A percentile compares a stretch with the other conserved stretches of the same genome.
Conservation (phyloP, 345 rosid genomes). For the Citrus inodora region DNA sequence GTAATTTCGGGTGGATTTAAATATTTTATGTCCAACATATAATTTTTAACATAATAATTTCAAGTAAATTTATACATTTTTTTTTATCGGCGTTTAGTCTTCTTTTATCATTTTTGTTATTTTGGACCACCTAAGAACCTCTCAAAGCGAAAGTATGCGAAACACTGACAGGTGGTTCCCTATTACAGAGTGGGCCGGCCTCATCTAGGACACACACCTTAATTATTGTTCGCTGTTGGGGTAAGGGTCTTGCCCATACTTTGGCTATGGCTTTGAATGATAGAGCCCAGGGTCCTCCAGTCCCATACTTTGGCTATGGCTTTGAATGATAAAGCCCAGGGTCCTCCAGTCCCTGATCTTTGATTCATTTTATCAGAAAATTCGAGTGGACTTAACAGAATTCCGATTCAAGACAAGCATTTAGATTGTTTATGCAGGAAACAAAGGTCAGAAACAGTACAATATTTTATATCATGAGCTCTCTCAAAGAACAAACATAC, state of each 20-base stretch:
- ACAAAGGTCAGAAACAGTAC: neutral
- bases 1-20: too few relatives aligned
- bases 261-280: neutral
- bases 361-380: too few relatives aligned
- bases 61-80: too few relatives aligned
- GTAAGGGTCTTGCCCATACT: neutral
- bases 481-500: neutral
- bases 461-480: conserved; percentile 1
- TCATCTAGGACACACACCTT: neutral
- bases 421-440: conserved; percentile 1
- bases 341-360: neutral
- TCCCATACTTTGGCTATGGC: neutral
- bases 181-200: neutral
- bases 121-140: neutral
- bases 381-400: neutral
- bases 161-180: neutral
- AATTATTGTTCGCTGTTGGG: neutral
- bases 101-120: too few relatives aligned
- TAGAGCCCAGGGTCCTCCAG: neutral
- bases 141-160: neutral
- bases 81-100: too few relatives aligned
- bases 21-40: too few relatives aligned
- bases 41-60: too few relatives aligned
- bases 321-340: neutral
- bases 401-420: neutral